phyloP scores from a whole-genome alignment of 2,329 filamentous ascomycete genomes.

The Talaromyces atroroseus region DNA sequence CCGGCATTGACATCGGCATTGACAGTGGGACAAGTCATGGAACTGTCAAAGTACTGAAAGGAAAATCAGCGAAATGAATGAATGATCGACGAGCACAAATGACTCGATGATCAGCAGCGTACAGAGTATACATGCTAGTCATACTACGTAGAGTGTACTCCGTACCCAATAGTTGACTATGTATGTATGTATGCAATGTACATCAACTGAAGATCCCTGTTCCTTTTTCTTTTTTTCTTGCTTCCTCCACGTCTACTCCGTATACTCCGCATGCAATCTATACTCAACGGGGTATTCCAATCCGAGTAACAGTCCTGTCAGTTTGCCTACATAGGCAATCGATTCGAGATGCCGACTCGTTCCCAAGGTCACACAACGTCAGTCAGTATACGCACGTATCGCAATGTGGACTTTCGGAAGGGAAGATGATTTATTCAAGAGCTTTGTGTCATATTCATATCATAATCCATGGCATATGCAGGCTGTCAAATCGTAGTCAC shows the following conservation, averaged over 20 bases:
- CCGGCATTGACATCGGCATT: neutral
- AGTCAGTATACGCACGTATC: neutral
- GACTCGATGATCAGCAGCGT: neutral
- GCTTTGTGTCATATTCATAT: neutral
- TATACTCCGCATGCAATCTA: neutral
- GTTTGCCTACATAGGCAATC: neutral
- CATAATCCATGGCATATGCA: neutral
- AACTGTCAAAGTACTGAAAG: neutral
- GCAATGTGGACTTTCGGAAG: neutral
- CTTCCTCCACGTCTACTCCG: no score
- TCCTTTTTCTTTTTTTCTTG: no score
- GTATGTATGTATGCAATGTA: no score
- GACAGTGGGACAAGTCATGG: neutral
- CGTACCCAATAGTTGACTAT: no score
- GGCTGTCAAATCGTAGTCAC: neutral
- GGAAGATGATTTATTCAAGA: neutral
- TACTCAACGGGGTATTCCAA: neutral
- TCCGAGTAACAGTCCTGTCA: neutral
- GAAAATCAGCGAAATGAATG: no score
- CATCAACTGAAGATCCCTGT: no score
- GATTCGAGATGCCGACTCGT: neutral
- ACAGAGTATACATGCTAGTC: no score
- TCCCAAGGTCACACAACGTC: neutral
- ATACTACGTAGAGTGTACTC: no score
- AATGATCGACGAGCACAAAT: neutral